Base-by-base conservation (phyloP, 1,284 basidiomycete genomes). In the Irpex lacteus region DNA sequence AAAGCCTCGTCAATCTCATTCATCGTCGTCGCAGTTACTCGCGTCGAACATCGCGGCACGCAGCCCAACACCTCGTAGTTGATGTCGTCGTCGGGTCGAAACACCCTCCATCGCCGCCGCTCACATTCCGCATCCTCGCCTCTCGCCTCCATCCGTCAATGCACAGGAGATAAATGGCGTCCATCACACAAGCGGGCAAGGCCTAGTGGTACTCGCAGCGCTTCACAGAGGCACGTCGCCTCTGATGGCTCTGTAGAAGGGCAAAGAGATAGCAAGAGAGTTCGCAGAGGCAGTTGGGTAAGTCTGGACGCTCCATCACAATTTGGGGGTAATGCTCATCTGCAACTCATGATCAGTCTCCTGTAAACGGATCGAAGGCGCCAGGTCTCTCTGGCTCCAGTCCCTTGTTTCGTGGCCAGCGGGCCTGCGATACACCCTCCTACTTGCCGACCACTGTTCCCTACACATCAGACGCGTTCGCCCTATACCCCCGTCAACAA, bases 401-500 rank as follows among this genome's bases (percentile, higher is more conserved):
- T 54, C 64, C 70, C 26, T 61, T 68, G 26, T 69, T 68, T 58
- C 66, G 64, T 56, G 64, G 65, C 21, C 63, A 68, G 59, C 66
- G 66, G 55, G 68, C 68, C 67, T 61, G 75, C 66, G 64, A 63
- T 65, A 63, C 75, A 72, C 44, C 68, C 58, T 62, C 77, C 38
- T 52, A 67, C 19, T 60, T 66, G 32, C 56, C 73, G 19, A 74
- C 78, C 13, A 69, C 69, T 44, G 82, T 90, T 63, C 78, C 87
- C 34, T 76, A 81, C 15, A 83, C 85, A 0, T 82, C 88, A n/a
- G 80, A 82, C 54, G 85, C 88, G 58, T 90, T 89, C 71, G 75
- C 83, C 68, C 76, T 89, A 63, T 84, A 81, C 65, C 77, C 83
- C 15, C 36, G 52, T 55, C 65, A 64, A 61, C 59, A 68, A 61